phyloP scores from a whole-genome alignment of 345 rosid genomes.

The Boechera stricta region DNA sequence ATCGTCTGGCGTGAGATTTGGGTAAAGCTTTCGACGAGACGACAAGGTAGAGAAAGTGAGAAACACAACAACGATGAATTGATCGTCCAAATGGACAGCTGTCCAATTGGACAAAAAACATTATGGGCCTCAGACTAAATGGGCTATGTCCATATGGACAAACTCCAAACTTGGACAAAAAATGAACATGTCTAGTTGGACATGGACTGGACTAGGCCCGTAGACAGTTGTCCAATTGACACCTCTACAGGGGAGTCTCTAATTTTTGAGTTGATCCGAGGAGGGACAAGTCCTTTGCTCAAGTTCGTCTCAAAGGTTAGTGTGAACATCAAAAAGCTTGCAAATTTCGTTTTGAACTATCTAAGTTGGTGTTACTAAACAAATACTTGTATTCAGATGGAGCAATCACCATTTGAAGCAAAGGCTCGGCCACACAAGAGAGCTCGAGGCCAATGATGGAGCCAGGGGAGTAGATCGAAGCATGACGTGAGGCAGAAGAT shows the following conservation, averaged over 20 bases:
- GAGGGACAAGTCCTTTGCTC: constrained; percentile 21
- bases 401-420: constrained; percentile 15
- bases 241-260: constrained; percentile 4
- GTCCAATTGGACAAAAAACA: too few relatives aligned
- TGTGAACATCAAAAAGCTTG: neutral
- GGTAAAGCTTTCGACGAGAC: too few relatives aligned
- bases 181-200: too few relatives aligned
- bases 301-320: constrained; percentile 28
- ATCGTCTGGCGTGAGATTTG: too few relatives aligned
- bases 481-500: constrained; percentile 11
- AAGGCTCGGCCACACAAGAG: constrained; percentile 5
- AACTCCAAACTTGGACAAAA: too few relatives aligned
- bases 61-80: too few relatives aligned
- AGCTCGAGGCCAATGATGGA: constrained; percentile 10
- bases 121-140: too few relatives aligned
- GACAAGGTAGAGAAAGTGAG: too few relatives aligned
- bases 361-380: neutral
- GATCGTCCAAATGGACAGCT: too few relatives aligned
- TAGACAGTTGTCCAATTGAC: too few relatives aligned
- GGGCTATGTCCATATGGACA: too few relatives aligned
- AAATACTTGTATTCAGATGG: constrained; percentile 2
- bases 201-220: too few relatives aligned
- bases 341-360: neutral
- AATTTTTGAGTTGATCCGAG: constrained; percentile 26
- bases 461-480: neutral